Base-by-base conservation (phyloP, 352 stramenopile species). In the Phytophthora brassicae region DNA sequence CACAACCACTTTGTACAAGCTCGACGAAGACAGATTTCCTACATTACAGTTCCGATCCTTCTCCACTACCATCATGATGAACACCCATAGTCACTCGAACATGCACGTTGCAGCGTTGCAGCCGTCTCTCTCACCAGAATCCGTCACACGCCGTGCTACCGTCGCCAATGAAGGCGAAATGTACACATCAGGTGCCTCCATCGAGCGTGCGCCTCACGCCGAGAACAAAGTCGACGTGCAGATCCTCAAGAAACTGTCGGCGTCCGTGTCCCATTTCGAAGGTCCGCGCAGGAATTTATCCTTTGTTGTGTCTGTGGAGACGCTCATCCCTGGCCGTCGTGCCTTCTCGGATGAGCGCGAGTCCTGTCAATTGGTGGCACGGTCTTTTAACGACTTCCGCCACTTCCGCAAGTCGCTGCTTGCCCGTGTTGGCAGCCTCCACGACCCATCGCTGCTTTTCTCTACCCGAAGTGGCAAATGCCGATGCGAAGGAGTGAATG, bases 171-270 rank as follows among this genome's bases (percentile, higher is more conserved):
- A 77, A 46, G 64, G 60, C 29, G 62, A 70, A 8, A 52, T 80
- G 22, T 61, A 54, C 42, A 29, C 44, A n/a, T 68, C 63, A 3
- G 57, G 57, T 42, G 70, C 64, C 5, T 75, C 58, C n/a, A 80
- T 81, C 69, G 73, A 84, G 56, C 70, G 77, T 26, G 66, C 70
- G 9, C 58, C 70, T 11, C 56, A 44, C 17, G 12, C 44, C 22
- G 39, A 47, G 35, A 76, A 75, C 42, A 62, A 69, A 35, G 79
- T 93, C 19, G 84, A 93, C 68, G 82, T 85, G n/a, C 70, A 75
- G 49, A 91, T 93, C 57, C 79, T 93, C 29, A 87, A 90, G 70
- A 89, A 89, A 60, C 67, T 93, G 17, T 88, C 80, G 38, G 81
- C 84, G 19, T 86, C 81, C 7, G 83, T 92, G 26, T 88, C 80